These are phyloP conservation scores for Suillus lakei DNA, from an alignment of 768 basidiomycete genomes.

Conservation along the genomic window DNA sequence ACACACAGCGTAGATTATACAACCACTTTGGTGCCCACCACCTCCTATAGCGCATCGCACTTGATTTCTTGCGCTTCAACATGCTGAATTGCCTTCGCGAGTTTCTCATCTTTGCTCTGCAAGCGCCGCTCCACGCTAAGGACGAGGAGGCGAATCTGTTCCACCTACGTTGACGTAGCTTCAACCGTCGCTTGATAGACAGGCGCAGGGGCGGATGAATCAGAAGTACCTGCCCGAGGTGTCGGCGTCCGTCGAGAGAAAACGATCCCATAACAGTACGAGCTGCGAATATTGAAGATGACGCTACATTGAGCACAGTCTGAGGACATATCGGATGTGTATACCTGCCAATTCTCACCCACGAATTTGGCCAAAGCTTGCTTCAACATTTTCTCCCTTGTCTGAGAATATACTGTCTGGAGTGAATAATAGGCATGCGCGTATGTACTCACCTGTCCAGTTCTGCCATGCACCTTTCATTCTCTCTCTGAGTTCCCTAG, in stretches of 20 bases:
- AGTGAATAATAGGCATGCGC: neutral
- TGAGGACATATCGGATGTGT: slow-evolving; percentile 21
- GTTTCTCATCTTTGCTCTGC: slow-evolving; percentile 62
- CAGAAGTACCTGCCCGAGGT: slow-evolving; percentile 11
- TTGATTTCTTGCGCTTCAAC: slow-evolving; percentile 63
- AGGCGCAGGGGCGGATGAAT: slow-evolving; percentile 17
- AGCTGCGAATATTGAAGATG: slow-evolving; percentile 33
- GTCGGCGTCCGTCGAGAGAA: slow-evolving; percentile 28
- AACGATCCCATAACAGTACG: slow-evolving; percentile 32
- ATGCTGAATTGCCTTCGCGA: slow-evolving; percentile 60
- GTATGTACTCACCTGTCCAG: slow-evolving; percentile 61
- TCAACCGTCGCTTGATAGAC: slow-evolving; percentile 36
- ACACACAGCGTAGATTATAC: slow-evolving; percentile 16
- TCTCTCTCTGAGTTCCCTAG: slow-evolving; percentile 84
- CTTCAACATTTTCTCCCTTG: slow-evolving; percentile 80
- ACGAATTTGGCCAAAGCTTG: slow-evolving; percentile 69
- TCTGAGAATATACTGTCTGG: slow-evolving; percentile 27
- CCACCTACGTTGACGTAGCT: slow-evolving; percentile 61
- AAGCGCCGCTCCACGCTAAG: slow-evolving; percentile 79
- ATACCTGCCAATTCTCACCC: slow-evolving; percentile 85
- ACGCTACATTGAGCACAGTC: slow-evolving; percentile 41
- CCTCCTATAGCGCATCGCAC: slow-evolving; percentile 53
- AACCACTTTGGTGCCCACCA: slow-evolving; percentile 27
- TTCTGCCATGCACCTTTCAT: slow-evolving; percentile 83
- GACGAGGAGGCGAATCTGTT: slow-evolving; percentile 69